Evolutionary conservation across 2,329 filamentous ascomycete genomes (phyloP), one percentile per base, ranked within the genome.

Genomic region (Trichocomaceae sp.): DNA sequence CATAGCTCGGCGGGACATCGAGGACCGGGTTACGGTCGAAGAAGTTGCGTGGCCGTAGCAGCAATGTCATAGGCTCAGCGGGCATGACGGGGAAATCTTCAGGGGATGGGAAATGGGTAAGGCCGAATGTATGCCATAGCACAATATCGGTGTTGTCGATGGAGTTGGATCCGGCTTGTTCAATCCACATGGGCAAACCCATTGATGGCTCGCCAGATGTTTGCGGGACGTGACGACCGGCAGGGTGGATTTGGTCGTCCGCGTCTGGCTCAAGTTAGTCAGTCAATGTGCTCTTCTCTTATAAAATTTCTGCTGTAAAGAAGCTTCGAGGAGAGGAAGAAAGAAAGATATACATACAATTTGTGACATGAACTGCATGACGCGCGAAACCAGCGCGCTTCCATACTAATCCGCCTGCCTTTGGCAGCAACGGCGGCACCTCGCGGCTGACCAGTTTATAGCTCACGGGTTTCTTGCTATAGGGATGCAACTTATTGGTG

Each of bases 61-160:
- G 78, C 62, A 95, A 75, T 1, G 83, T 88, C 80, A 96, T 91
- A 0, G 88, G 87, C 76, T 91, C 87, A 0, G 83, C 87, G 0
- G 90, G 90, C 90, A 96, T 96, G 62, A 96, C 79, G 29, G 91
- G 91, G 76, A 89, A 96, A 71, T 96, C 91, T 68, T 96, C 91
- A 0, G 90, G 90, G 0, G 87, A 77, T 0, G 91, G 90, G 76
- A 96, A 92, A 69, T 96, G 91, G 0, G 87, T 92, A 35, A 96
- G 78, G 35, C 91, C 91, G 65, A 96, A 96, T 0, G 90, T 95
- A 73, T 96, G 90, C 90, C 90, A 96, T 15, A 96, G 80, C 1
- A 96, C 90, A 29, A 96, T 75, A 67, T 96, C 88, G 0, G 84
- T 88, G 75, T 96, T 87, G 54, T 87, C 87, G 61, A 95, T 84